Evolutionary conservation across 192 early-diverging fungal genomes (phyloP).

Genomic region (Oehlia diaphana): DNA sequence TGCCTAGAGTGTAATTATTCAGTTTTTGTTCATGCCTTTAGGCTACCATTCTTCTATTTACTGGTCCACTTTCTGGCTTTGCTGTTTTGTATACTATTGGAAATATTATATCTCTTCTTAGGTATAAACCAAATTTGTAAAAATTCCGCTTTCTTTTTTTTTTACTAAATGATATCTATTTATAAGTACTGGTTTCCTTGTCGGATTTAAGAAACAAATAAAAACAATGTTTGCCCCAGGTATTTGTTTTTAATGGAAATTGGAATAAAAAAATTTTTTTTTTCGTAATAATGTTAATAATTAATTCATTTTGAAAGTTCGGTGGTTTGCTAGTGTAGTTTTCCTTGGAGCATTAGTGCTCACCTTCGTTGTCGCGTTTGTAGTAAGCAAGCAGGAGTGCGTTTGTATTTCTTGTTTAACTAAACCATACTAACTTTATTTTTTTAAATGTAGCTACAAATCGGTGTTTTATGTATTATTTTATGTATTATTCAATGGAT

Average conservation of each 20-base stretch:
- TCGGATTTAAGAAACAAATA: constrained; percentile 84
- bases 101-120: constrained; percentile 81
- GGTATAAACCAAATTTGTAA: constrained; percentile 34
- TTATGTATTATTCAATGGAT: constrained; percentile 85
- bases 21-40: constrained; percentile 13
- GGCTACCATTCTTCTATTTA: constrained; percentile 59
- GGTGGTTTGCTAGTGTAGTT: constrained; percentile 72
- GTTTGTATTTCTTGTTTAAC: not conserved
- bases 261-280: not conserved
- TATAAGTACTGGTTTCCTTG: constrained; percentile 82
- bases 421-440: constrained; percentile 7
- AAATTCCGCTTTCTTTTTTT: constrained; percentile 24
- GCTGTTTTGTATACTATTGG: constrained; percentile 90
- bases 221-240: constrained; percentile 79
- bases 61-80: constrained; percentile 70
- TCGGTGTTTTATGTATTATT: constrained; percentile 72
- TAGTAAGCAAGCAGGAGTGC: constrained; percentile 36
- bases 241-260: constrained; percentile 3
- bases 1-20: not conserved
- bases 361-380: constrained; percentile 77
- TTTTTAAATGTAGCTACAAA: constrained; percentile 44
- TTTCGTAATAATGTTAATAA: constrained; percentile 30
- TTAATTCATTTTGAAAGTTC: constrained; percentile 51
- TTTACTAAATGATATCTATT: not conserved
- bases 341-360: constrained; percentile 66